phyloP scores from a whole-genome alignment of 768 basidiomycete genomes.

The Termitomyces sp. region DNA sequence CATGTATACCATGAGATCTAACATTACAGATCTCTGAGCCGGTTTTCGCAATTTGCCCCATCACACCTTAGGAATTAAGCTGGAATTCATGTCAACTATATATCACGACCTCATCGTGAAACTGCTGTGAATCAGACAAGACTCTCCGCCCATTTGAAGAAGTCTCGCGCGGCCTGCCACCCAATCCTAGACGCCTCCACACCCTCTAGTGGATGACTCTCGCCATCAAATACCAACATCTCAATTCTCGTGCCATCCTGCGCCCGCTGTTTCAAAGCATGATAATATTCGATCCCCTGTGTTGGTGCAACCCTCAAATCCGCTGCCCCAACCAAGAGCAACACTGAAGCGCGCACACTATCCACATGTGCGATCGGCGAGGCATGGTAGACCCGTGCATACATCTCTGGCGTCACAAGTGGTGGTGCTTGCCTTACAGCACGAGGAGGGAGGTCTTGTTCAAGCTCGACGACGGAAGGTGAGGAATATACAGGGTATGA shows the following conservation, averaged over 20 bases:
- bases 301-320: conserved; percentile 60
- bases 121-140: not conserved
- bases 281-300: conserved; percentile 60
- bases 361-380: conserved; percentile 57
- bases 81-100: not conserved
- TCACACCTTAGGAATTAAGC: not conserved
- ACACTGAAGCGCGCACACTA: conserved; percentile 44
- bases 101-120: not conserved
- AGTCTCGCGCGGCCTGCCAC: conserved; percentile 48
- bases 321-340: conserved; percentile 53
- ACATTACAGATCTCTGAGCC: too few species aligned
- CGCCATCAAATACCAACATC: conserved; percentile 56
- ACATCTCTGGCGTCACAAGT: conserved; percentile 41
- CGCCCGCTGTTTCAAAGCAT: conserved; percentile 48
- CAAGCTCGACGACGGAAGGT: conserved; percentile 11
- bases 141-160: conserved; percentile 29
- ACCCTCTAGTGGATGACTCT: conserved; percentile 59
- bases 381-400: conserved; percentile 34
- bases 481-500: conserved; percentile 32
- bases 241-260: conserved; percentile 29
- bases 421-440: conserved; percentile 14
- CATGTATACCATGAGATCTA: too few species aligned
- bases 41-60: too few species aligned
- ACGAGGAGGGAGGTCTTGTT: not conserved
- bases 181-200: conserved; percentile 52